Evolutionary conservation across 257 asterid species (phyloP).

Genomic region (Solanum gracilifrons): DNA sequence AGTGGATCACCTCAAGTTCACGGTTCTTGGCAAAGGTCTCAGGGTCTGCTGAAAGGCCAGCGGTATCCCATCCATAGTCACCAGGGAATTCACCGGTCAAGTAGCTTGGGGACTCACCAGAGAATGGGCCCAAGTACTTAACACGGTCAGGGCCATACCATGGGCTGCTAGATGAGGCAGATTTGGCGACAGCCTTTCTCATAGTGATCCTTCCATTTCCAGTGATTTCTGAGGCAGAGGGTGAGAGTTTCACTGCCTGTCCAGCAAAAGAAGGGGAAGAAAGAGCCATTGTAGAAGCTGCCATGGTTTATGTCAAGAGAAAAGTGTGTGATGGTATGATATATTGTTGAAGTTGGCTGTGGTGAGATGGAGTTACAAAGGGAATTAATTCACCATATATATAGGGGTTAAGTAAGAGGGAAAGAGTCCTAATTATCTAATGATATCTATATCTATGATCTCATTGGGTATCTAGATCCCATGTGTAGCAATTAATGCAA

Average conservation of each 20-base stretch:
- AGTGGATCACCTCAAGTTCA: neutral
- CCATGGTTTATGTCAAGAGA: neutral
- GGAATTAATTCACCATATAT: neutral
- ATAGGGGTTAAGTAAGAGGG: neutral
- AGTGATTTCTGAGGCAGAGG: neutral
- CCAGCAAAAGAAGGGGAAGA: neutral
- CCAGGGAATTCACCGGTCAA: conserved; percentile 59
- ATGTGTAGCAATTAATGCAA: neutral
- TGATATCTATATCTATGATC: neutral
- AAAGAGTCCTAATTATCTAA: neutral
- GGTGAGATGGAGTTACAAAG: neutral
- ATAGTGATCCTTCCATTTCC: conserved; percentile 8
- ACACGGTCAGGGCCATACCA: conserved; percentile 72
- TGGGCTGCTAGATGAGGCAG: conserved; percentile 35
- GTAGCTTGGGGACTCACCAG: conserved; percentile 62
- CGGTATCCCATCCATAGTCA: conserved; percentile 67
- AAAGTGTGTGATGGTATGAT: neutral
- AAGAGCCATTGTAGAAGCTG: conserved; percentile 11
- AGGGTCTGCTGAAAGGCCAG: conserved; percentile 56
- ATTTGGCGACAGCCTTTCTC: neutral
- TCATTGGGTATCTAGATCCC: neutral
- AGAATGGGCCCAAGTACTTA: conserved; percentile 52
- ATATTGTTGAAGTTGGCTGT: neutral
- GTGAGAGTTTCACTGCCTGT: conserved; percentile 2
- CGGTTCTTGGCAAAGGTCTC: neutral